These are phyloP conservation scores for Corchorus olitorius DNA, from an alignment of 345 rosid genomes.

Conservation along the genomic window DNA sequence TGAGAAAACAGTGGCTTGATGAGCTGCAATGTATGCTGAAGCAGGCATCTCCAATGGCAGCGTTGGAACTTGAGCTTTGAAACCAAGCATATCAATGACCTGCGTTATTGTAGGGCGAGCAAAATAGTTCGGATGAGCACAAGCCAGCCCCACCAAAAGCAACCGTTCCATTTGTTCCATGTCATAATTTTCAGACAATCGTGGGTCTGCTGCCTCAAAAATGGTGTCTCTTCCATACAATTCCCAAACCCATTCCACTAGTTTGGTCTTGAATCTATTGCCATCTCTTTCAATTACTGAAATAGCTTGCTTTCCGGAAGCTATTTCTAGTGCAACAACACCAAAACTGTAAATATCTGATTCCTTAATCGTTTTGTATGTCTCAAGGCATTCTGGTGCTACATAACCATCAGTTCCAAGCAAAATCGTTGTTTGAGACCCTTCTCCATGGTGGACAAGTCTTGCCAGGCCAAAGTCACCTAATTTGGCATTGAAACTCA, in stretches of 20 bases:
- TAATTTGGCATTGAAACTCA: constrained; percentile 28
- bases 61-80: constrained; percentile 42
- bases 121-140: constrained; percentile 56
- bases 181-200: constrained; percentile 30
- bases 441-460: constrained; percentile 46
- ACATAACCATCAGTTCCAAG: constrained; percentile 54
- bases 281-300: not conserved
- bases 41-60: constrained; percentile 48
- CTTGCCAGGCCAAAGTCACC: constrained; percentile 71
- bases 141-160: constrained; percentile 56
- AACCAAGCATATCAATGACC: constrained; percentile 49
- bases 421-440: constrained; percentile 44
- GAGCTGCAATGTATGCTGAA: constrained; percentile 16
- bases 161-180: constrained; percentile 38
- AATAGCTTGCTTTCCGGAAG: constrained; percentile 21
- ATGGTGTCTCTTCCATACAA: constrained; percentile 32
- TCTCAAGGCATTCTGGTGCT: constrained; percentile 51
- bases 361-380: constrained; percentile 49
- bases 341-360: constrained; percentile 51
- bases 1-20: not conserved
- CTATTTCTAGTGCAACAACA: constrained; percentile 33
- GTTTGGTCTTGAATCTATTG: constrained; percentile 26
- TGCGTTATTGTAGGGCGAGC: constrained; percentile 49
- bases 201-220: constrained; percentile 15
- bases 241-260: constrained; percentile 61